Percentiles rank a stretch among this genome's conserved stretches.
phyloP scores from a whole-genome alignment of 805 yeast species.

The Debaryomyces castellii region DNA sequence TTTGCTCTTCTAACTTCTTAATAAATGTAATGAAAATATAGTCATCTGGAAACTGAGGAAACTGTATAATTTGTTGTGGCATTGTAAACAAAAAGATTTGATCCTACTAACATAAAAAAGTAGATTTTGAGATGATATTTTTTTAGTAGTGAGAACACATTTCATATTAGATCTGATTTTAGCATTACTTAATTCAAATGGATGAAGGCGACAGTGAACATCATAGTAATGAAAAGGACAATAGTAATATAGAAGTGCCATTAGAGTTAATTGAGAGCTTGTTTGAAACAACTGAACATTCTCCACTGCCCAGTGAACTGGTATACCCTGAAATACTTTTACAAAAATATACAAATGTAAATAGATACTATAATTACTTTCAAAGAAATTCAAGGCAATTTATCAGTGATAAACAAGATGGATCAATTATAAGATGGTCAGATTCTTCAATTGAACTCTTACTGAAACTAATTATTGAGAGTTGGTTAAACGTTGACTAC shows the following conservation, averaged over 20 bases:
- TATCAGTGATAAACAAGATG: constrained; percentile 12
- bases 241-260: neutral
- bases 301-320: neutral
- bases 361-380: constrained; percentile 28
- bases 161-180: neutral
- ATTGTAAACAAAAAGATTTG: neutral
- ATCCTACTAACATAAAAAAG: neutral
- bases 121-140: neutral
- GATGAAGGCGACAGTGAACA: neutral
- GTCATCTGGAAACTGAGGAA: constrained; percentile 50
- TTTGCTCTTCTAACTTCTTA: constrained; percentile 40
- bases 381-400: constrained; percentile 39
- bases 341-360: constrained; percentile 27
- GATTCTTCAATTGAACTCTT: constrained; percentile 23
- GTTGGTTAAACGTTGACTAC: constrained; percentile 20
- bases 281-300: constrained; percentile 4
- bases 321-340: constrained; percentile 35
- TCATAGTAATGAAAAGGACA: neutral
- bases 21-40: constrained; percentile 44
- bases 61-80: constrained; percentile 7
- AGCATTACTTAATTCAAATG: neutral
- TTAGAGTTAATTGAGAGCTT: constrained; percentile 3
- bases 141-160: neutral
- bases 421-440: constrained; percentile 29
- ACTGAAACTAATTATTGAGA: constrained; percentile 18